Evolutionary conservation across 768 basidiomycete genomes (phyloP), one percentile per base, ranked within the genome.

Genomic region (Boletus fagicola): DNA sequence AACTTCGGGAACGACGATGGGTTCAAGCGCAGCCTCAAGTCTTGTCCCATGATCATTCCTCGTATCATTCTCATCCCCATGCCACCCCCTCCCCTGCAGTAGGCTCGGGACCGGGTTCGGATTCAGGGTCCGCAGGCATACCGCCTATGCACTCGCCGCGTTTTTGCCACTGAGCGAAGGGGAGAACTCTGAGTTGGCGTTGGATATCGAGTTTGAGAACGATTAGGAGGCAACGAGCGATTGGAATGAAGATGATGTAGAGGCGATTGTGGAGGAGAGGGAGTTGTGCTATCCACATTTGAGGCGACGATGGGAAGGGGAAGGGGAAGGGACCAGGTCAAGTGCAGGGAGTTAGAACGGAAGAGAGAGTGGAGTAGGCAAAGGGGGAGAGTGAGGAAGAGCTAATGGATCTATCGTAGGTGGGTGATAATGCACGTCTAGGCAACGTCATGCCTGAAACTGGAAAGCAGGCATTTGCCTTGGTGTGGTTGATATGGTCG

Each of bases 171-270:
- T 71, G 39, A 70, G 70, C 43, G 83, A 81, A 1, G 80, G 80
- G 35, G 81, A 83, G 15, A 65, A 69, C 6, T 49, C 55, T 0
- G 86, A 89, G 65, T 62, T 85, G 26, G 76, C 83, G 18, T 73
- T 88, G 44, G 91, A 92, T 62, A 87, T 92, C 54, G 89, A 92
- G 69, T 93, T 92, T 63, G 90, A 92, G 63, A 91, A 92, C 60
- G 88, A 88, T 57, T 92, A 91, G 90, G 91, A 93, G 70, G 83
- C 89, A 28, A 90, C 88, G 51, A 92, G 90, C 63, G 89, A 92
- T 73, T 92, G 90, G 89, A 92, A 93, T 70, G 90, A 92, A 70
- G 91, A 93, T 61, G 90, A 92, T 65, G 86, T 87, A 2, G 89
- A 93, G 57, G 88, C 86, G 2, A 82, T 83, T n/a, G 70, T 68